phyloP scores from a whole-genome alignment of 2,329 filamentous ascomycete species.

The Lasiodiplodia hormozganensis region DNA sequence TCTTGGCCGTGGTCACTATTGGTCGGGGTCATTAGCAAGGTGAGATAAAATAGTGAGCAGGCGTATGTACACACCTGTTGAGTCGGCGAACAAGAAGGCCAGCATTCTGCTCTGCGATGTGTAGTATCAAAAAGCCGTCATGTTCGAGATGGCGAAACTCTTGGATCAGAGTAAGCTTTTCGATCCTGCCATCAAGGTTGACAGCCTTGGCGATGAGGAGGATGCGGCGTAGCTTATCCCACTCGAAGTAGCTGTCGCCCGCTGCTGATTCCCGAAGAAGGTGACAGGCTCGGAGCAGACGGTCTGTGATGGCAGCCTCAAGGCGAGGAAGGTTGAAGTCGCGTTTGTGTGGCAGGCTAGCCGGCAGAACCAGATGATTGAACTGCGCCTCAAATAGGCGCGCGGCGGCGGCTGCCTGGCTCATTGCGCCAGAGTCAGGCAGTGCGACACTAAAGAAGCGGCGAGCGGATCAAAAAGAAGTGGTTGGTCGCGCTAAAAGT shows the following conservation, averaged over 20 bases:
- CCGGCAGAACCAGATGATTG: conserved; percentile 49
- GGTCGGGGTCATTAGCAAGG: conserved; percentile 9
- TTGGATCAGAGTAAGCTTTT: conserved; percentile 35
- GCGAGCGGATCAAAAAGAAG: neutral
- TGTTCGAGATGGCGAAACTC: conserved; percentile 34
- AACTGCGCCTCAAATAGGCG: conserved; percentile 37
- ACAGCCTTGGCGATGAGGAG: conserved; percentile 34
- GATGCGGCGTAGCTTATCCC: conserved; percentile 31
- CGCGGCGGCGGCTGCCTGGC: neutral
- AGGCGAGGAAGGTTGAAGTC: conserved; percentile 40
- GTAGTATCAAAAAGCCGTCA: conserved; percentile 48
- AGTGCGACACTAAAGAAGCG: conserved; percentile 1
- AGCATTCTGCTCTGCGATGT: conserved; percentile 59
- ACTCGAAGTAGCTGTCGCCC: neutral
- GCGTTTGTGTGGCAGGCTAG: conserved; percentile 45
- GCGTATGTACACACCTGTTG: conserved; percentile 38
- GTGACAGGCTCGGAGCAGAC: conserved; percentile 24
- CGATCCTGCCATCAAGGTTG: conserved; percentile 37
- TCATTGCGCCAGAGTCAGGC: neutral
- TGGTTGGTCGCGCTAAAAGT: neutral
- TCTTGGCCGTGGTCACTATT: neutral
- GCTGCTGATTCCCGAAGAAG: neutral
- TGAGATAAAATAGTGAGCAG: conserved; percentile 30
- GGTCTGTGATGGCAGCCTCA: conserved; percentile 40
- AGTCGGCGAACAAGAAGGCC: conserved; percentile 52